Evolutionary conservation across 2,329 filamentous ascomycete genomes (phyloP).

Genomic region (Trichoderma sp.): DNA sequence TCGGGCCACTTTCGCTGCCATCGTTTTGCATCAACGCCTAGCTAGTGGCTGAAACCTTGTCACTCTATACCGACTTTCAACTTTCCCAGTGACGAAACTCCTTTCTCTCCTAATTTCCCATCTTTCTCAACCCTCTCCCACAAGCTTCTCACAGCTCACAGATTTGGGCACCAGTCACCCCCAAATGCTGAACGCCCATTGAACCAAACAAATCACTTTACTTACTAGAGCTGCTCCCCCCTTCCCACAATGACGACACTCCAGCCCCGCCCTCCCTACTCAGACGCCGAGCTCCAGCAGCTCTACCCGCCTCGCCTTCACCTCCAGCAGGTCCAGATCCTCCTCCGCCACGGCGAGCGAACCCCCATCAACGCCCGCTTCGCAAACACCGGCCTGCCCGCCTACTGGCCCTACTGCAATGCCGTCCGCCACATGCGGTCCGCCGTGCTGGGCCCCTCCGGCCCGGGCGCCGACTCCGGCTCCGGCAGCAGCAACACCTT

Average conservation of each 20-base stretch:
- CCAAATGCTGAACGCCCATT: not conserved
- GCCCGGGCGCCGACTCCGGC: constrained; percentile 34
- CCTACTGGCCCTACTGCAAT: constrained; percentile 89
- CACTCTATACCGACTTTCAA: not conserved
- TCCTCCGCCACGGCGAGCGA: constrained; percentile 78
- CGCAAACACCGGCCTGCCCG: constrained; percentile 69
- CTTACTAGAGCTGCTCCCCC: no score
- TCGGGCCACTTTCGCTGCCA: not conserved
- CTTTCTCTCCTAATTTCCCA: no score
- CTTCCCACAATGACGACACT: constrained; percentile 75
- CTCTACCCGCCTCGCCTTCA: constrained; percentile 82
- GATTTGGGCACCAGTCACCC: not conserved
- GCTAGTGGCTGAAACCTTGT: constrained; percentile 10
- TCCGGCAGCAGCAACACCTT: constrained; percentile 38
- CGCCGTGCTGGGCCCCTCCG: constrained; percentile 51
- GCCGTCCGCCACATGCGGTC: constrained; percentile 70
- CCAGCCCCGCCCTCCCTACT: constrained; percentile 74
- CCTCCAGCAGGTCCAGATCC: constrained; percentile 87
- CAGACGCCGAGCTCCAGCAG: constrained; percentile 73
- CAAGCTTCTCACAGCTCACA: not conserved
- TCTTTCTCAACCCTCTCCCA: not conserved
- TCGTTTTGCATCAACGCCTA: constrained; percentile 1
- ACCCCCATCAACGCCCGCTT: constrained; percentile 89
- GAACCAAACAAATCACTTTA: not conserved
- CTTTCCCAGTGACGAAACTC: not conserved